Evolutionary conservation across 345 rosid species (phyloP).

Genomic region (Barbarea vulgaris): DNA sequence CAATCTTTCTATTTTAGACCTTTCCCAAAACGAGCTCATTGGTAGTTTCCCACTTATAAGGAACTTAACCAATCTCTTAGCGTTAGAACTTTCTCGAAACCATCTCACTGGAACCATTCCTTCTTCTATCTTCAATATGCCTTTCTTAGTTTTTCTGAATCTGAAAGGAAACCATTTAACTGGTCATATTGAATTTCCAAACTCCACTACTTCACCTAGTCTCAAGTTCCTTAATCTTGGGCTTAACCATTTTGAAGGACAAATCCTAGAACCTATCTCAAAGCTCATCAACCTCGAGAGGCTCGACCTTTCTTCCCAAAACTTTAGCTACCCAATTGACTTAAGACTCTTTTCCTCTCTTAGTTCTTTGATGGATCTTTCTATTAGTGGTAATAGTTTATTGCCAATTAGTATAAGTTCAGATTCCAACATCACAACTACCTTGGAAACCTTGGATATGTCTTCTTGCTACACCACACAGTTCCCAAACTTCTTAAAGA

Average conservation of each 20-base stretch:
- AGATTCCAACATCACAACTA: neutral
- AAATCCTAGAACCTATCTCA: neutral
- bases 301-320: neutral
- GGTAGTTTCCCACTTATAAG: conserved; percentile 13
- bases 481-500: neutral
- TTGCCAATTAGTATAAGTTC: neutral
- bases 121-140: conserved; percentile 2
- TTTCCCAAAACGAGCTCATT: conserved; percentile 14
- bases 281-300: neutral
- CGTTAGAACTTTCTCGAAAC: too few relatives aligned
- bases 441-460: neutral
- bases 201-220: neutral
- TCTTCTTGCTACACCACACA: rapidly evolving
- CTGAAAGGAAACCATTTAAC: neutral
- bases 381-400: neutral
- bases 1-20: neutral
- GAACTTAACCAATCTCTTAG: neutral
- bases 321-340: neutral
- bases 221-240: neutral
- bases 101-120: conserved; percentile 15
- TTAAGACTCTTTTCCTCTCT: neutral
- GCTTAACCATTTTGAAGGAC: conserved; percentile 3
- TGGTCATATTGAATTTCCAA: neutral
- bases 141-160: conserved; percentile 1
- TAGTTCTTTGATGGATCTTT: neutral